Evolutionary conservation across 768 basidiomycete species (phyloP), one percentile per base, ranked within the genome.

Genomic region (Tulasnella sp.): DNA sequence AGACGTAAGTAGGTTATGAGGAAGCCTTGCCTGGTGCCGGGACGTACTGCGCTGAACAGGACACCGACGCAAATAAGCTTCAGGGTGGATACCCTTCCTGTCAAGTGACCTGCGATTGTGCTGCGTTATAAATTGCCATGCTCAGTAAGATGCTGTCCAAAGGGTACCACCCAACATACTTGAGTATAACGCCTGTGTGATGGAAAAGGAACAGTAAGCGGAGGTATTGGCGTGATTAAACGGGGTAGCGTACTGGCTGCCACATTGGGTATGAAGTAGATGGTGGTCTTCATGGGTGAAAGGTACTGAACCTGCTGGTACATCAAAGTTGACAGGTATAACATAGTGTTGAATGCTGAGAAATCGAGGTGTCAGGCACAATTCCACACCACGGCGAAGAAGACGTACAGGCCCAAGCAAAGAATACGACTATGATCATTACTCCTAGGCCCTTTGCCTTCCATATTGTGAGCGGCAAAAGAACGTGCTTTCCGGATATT

Each of bases 241-340:
- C 11, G n/a, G 36, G 46, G 6, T 3, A 1, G 25, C 54, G 11
- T 43, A 56, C 54, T 42, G 12, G 54, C 25, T 9, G 27, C 43
- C 23, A 27, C 39, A 19, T 29, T 32, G 3, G 54, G 54, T 17
- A 56, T 31, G 43, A 43, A 56, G 40, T 56, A 56, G 27, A 56
- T 46, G 14, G 54, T 31, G 19, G 54, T 56, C 31, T 42, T 39
- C 11, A 56, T 29, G 2, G 54, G 54, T 7, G 54, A 56, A 14
- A 56, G 25, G 29, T 23, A 31, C 19, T 56, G 54, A 7, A 56
- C 54, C 34, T 56, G 54, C 25, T 56, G 54, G 31, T 56, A 56
- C 54, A 56, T 56, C 25, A 56, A 17, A 8, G 54, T 56, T 3
- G 40, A 46, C n/a, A 56, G 43, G 27, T 56, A 56, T 12, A 25